Base-by-base conservation (phyloP, 169 alveolate genomes). In the Plasmodium coatneyi region DNA sequence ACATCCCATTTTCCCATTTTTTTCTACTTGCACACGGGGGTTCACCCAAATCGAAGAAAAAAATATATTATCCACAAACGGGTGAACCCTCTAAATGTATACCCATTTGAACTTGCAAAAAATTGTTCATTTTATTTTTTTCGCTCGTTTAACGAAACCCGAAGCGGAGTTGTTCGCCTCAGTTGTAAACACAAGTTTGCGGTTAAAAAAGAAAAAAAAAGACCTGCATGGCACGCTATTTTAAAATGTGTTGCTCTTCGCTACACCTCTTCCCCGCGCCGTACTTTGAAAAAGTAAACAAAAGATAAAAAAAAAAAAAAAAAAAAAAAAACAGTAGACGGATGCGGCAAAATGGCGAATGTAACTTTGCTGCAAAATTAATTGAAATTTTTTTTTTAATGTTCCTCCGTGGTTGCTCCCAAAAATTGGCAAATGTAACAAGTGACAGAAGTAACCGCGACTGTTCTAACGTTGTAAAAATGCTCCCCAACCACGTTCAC, bases 401-500 rank as follows among this genome's bases (percentile, higher is more conserved):
- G 25, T 66, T 66, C 76, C 76, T 25, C n/a, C 41, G 41, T 25
- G 36, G 36, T 28, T 22, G 76, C 41, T 66, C n/a, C 19, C 5
- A 22, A 66, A 66, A 66, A 28, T n/a, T 60, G 28, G 28, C 25
- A 60, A 60, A 60, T 5, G 16, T 43, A 16, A 16, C 52, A 66
- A 25, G n/a, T 66, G 36, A 7, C 3, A 22, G 36, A 66, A 66
- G 36, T 66, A 28, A 28, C 39, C 16, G 36, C 6, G 41, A 66
- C 34, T 66, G 76, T 66, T 66, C 76, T 66, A 66, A 22, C 36
- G 76, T 66, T 66, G 76, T 66, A 66, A 66, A 66, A 66, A n/a
- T 9, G 36, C 41, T 19, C 36, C 36, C 5, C 36, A 12, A 66
- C 14, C 30, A 66, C 36, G 12, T 66, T 22, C n/a, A 32, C 76